These are phyloP conservation scores for Globisporangium polare DNA, from an alignment of 352 stramenopile genomes.

Conservation along the genomic window DNA sequence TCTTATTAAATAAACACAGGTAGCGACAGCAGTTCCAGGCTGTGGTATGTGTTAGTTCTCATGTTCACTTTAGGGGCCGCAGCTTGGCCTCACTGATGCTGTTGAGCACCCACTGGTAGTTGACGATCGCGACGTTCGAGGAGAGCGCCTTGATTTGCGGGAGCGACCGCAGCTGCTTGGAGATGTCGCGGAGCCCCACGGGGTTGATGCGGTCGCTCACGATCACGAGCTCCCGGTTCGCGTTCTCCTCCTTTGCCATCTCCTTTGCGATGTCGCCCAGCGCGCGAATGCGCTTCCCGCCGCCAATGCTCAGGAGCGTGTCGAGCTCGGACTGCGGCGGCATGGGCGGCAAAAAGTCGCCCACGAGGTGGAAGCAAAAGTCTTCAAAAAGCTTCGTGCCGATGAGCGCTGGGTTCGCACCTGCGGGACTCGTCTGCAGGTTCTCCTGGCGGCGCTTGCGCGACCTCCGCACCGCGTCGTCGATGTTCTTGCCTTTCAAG, in stretches of 20 bases:
- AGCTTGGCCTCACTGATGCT: conserved; percentile 81
- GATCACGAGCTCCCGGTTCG: conserved; percentile 50
- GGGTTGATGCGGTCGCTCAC: conserved; percentile 76
- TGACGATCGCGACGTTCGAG: conserved; percentile 48
- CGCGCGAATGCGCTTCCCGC: conserved; percentile 46
- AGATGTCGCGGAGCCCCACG: conserved; percentile 37
- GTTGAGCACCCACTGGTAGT: conserved; percentile 86
- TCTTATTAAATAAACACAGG: conserved; percentile 15
- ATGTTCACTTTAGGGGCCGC: conserved; percentile 24
- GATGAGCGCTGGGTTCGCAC: conserved; percentile 23
- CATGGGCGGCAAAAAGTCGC: conserved; percentile 78
- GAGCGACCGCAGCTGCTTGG: conserved; percentile 33
- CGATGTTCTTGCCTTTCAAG: conserved; percentile 46
- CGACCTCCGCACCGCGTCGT: conserved; percentile 49
- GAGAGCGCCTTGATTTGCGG: conserved; percentile 38
- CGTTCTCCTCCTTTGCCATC: conserved; percentile 50
- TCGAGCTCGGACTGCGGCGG: conserved; percentile 62
- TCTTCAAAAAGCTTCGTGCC: conserved; percentile 70
- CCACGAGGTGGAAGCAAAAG: conserved; percentile 69
- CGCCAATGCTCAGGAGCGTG: conserved; percentile 62
- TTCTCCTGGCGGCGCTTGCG: conserved; percentile 38
- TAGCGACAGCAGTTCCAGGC: neutral
- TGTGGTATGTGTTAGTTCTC: neutral
- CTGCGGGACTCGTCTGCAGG: conserved; percentile 18
- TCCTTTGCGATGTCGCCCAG: conserved; percentile 48